These are phyloP conservation scores for Myxozyma neotropica DNA, from an alignment of 805 yeast species.

Conservation along the genomic window DNA sequence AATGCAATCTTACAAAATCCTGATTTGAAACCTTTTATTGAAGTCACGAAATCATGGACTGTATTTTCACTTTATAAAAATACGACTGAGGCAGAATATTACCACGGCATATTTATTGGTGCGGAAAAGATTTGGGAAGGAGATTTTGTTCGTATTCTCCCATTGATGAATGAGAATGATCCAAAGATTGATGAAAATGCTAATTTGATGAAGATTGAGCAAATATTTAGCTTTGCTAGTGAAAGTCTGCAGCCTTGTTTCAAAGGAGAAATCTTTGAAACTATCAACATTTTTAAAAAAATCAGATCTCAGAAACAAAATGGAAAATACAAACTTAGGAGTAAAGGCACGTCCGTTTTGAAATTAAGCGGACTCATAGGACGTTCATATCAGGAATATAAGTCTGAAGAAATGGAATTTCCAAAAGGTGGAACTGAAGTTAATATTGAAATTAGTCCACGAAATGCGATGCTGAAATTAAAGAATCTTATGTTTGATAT, in stretches of 20 bases:
- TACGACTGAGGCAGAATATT: not conserved
- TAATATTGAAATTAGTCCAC: not conserved
- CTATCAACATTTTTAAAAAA: not conserved
- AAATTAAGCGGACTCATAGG: not conserved
- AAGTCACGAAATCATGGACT: not conserved
- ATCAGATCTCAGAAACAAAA: not conserved
- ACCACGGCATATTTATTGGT: not conserved
- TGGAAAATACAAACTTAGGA: not conserved
- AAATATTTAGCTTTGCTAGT: not conserved
- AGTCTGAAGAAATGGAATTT: not conserved
- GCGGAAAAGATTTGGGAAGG: conserved; percentile 12
- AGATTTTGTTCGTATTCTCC: not conserved
- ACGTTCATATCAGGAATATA: not conserved
- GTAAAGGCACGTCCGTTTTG: not conserved
- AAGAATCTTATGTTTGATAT: conserved; percentile 1
- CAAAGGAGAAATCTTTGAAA: not conserved
- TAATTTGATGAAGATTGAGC: not conserved
- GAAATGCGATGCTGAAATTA: not conserved
- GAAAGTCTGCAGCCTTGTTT: not conserved
- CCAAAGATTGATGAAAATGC: not conserved
- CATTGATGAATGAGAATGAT: not conserved
- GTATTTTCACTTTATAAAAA: not conserved
- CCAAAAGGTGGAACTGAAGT: not conserved
- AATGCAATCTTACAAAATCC: not conserved
- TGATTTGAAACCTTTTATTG: not conserved